These are phyloP conservation scores for Suzukiozyma palmioleophila DNA, from an alignment of 1,139 yeast species.

Conservation along the genomic window DNA sequence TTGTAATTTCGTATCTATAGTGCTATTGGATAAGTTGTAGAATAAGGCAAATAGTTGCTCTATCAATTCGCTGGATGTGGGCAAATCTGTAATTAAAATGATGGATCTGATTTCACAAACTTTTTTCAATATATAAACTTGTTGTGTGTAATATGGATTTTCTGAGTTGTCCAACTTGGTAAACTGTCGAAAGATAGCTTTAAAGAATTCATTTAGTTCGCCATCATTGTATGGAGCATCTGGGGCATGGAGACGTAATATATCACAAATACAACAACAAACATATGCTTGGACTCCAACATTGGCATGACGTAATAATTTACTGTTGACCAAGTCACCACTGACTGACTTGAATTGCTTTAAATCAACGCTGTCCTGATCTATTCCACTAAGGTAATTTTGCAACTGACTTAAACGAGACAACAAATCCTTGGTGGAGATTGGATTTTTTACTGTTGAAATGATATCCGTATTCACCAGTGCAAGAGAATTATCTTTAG, in stretches of 20 bases:
- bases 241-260: conserved; percentile 78
- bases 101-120: conserved; percentile 78
- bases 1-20: conserved; percentile 44
- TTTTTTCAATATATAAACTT: conserved; percentile 61
- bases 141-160: conserved; percentile 63
- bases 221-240: conserved; percentile 79
- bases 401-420: conserved; percentile 42
- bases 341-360: conserved; percentile 42
- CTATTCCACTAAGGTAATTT: conserved; percentile 56
- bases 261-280: conserved; percentile 74
- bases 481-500: conserved; percentile 9
- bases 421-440: conserved; percentile 57
- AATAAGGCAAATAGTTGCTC: conserved; percentile 56
- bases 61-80: conserved; percentile 54
- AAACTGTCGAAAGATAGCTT: conserved; percentile 60
- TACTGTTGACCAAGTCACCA: conserved; percentile 52
- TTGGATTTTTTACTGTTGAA: conserved; percentile 50
- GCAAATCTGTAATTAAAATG: conserved; percentile 72
- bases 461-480: conserved; percentile 45
- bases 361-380: conserved; percentile 55
- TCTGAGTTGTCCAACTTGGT: conserved; percentile 53
- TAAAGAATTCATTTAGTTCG: conserved; percentile 61
- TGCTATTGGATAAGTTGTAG: conserved; percentile 46
- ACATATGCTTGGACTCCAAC: conserved; percentile 66
- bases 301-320: conserved; percentile 58